These are phyloP conservation scores for Microthlaspi erraticum DNA, from an alignment of 345 rosid genomes.

Conservation along the genomic window DNA sequence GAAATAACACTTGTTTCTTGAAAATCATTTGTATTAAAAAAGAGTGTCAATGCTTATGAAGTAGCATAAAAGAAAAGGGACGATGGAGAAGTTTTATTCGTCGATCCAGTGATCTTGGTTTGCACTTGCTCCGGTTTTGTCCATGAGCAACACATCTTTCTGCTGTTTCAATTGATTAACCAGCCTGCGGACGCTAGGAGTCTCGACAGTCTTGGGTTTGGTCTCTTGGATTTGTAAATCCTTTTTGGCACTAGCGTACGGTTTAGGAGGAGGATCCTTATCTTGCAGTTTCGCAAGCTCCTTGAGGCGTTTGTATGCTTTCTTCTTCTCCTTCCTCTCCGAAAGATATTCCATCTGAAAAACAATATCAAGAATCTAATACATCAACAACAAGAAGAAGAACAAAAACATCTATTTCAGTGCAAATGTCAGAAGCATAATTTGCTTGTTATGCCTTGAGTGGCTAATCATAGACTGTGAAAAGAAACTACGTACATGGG, in stretches of 20 bases:
- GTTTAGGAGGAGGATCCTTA: conserved; percentile 80
- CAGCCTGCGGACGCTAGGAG: conserved; percentile 57
- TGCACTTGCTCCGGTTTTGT: conserved; percentile 43
- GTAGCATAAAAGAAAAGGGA: not conserved
- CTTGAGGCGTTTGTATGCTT: conserved; percentile 71
- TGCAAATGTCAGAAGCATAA: too few species aligned
- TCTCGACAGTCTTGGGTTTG: conserved; percentile 18
- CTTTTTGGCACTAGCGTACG: conserved; percentile 67
- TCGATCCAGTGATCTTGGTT: conserved; percentile 41
- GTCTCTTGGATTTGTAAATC: conserved; percentile 66
- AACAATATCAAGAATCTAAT: not conserved
- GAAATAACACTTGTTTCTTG: conserved; percentile 17
- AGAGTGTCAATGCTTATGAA: conserved; percentile 1
- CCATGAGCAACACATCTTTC: conserved; percentile 50
- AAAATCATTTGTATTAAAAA: conserved; percentile 24
- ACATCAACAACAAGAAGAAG: conserved; percentile 1
- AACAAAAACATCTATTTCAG: too few species aligned
- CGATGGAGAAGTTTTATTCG: conserved; percentile 25
- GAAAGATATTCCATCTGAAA: conserved; percentile 72
- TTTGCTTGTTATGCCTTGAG: too few species aligned
- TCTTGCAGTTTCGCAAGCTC: conserved; percentile 67
- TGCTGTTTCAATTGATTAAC: conserved; percentile 69
- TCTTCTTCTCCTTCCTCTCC: conserved; percentile 70
- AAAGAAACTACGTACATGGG: conserved; percentile 59
- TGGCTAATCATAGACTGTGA: conserved; percentile 4